A percentile compares a stretch with the other conserved stretches of the same genome.
Evolutionary conservation across 352 stramenopile genomes (phyloP).

Genomic region (Phytophthora capsici): DNA sequence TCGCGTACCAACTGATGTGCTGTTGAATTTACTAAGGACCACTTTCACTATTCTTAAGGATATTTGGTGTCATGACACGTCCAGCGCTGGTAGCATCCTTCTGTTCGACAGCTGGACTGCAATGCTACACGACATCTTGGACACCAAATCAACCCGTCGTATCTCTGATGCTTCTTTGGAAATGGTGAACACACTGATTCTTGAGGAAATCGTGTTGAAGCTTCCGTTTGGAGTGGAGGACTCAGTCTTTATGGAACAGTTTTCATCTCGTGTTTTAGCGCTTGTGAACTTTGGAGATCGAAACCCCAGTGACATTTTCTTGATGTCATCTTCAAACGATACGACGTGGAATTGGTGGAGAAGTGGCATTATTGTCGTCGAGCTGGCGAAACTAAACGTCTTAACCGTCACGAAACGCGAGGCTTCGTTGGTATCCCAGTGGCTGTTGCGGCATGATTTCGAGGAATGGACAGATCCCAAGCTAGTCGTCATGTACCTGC

Average conservation of each 20-base stretch:
- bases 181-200: conserved; percentile 28
- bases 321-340: conserved; percentile 10
- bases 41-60: conserved; percentile 31
- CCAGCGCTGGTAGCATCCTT: conserved; percentile 10
- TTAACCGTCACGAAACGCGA: conserved; percentile 32
- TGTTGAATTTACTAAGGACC: conserved; percentile 18
- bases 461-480: conserved; percentile 34
- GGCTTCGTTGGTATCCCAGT: conserved; percentile 36
- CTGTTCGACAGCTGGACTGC: conserved; percentile 40
- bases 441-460: conserved; percentile 44
- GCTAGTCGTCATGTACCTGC: conserved; percentile 18
- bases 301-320: conserved; percentile 16
- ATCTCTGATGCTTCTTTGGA: conserved; percentile 21
- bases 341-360: conserved; percentile 46
- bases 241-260: conserved; percentile 29
- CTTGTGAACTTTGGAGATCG: conserved; percentile 32
- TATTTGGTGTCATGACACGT: conserved; percentile 26
- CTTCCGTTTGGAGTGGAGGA: conserved; percentile 29
- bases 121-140: conserved; percentile 30
- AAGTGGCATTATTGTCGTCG: conserved; percentile 34
- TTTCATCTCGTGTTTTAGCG: conserved; percentile 34
- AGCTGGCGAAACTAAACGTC: conserved; percentile 25
- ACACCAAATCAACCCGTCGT: conserved; percentile 2
- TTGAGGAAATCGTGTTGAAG: conserved; percentile 26
- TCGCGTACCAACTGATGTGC: conserved; percentile 29